Evolutionary conservation across 768 basidiomycete genomes (phyloP), one percentile per base, ranked within the genome.

Genomic region (Mycena rebaudengoi): DNA sequence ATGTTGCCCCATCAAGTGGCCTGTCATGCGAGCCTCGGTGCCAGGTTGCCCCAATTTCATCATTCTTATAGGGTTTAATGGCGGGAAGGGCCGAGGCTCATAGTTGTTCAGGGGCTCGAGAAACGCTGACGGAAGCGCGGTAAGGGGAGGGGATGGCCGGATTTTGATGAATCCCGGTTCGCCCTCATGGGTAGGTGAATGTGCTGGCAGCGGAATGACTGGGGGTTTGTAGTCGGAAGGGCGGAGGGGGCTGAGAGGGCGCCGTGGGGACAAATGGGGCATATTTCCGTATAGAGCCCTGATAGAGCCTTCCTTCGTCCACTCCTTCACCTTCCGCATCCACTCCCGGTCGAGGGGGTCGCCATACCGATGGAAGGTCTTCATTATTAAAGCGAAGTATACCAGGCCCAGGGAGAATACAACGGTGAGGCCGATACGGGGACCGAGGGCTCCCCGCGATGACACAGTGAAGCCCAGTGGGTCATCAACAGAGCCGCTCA

Each of bases 291-390:
- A n/a, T n/a, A n/a, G n/a, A n/a, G n/a, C n/a, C n/a, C n/a, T n/a
- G n/a, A n/a, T n/a, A n/a, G 44, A 21, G 10, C 11, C 35, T n/a
- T 53, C 62, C 25, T 28, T 68, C n/a, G 44, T 52, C 72, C 78
- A 78, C 16, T 64, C 66, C n/a, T 64, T 62, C 8, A 78, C 69
- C 30, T 69, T 60, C 21, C 56, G 54, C 20, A 69, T 66, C 79
- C 78, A 83, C 13, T 69, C 62, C 14, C 57, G 66, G 37, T 83
- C 80, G 74, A 80, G 73, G 3, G 68, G 60, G 13, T 76, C 73
- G 3, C 88, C 87, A 60, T 89, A 91, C 14, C 73, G 78, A 28
- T 82, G 73, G 64, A 91, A 79, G 1, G 88, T 88, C 48, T 74
- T 76, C 25, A 88, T 69, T 49, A 89, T 85, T 26, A 88, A 71